phyloP scores from a whole-genome alignment of 2,329 filamentous ascomycete genomes.

The Hypoxylon sp. region DNA sequence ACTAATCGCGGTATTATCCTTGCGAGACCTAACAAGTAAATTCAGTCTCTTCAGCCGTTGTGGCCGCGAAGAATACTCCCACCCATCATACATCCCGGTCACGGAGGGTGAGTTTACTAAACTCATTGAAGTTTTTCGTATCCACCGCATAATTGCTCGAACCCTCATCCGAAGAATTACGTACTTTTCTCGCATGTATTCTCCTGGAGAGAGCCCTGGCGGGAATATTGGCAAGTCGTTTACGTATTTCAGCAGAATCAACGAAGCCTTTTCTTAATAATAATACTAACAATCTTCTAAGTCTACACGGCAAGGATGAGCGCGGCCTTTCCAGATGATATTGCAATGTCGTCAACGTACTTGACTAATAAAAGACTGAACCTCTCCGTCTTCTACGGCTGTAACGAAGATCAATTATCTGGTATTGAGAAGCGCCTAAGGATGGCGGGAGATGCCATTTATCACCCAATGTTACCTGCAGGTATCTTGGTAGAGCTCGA shows the following conservation, averaged over 20 bases:
- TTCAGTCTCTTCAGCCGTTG: conserved; percentile 27
- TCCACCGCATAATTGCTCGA: conserved; percentile 25
- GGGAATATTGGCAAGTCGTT: conserved; percentile 8
- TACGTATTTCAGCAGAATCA: not conserved
- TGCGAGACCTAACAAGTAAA: not conserved
- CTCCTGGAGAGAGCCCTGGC: not conserved
- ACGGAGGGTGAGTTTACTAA: conserved; percentile 6
- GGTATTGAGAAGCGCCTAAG: conserved; percentile 3
- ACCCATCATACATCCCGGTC: conserved; percentile 24
- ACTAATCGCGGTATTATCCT: too few relatives aligned
- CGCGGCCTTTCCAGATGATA: conserved; percentile 19
- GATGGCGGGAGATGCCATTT: conserved; percentile 4
- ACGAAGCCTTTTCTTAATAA: not conserved
- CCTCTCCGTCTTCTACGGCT: conserved; percentile 34
- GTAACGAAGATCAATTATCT: conserved; percentile 14
- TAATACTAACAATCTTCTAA: not conserved
- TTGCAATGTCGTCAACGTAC: conserved; percentile 35
- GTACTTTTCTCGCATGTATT: conserved; percentile 18
- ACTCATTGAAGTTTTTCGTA: conserved; percentile 24
- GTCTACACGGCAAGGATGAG: conserved; percentile 33
- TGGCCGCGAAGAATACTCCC: not conserved
- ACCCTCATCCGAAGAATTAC: conserved; percentile 20
- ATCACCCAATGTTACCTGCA: conserved; percentile 29
- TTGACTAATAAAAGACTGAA: conserved; percentile 16
- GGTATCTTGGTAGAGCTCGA: conserved; percentile 33